Conservation (phyloP, 1,284 basidiomycete species). For the Trichosporon sp. region DNA sequence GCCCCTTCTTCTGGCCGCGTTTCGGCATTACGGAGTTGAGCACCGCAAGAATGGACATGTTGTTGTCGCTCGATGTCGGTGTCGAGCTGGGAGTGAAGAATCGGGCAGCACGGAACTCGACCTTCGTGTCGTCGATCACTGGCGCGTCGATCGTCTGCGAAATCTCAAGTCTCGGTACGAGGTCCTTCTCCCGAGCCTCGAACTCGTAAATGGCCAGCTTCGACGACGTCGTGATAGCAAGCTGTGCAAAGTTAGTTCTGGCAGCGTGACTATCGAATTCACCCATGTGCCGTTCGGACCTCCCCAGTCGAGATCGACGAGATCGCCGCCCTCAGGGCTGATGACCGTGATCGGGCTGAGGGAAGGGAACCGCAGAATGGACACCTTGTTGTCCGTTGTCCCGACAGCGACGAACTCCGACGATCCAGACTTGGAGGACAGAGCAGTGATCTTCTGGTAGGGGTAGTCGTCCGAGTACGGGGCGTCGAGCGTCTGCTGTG, state of each 20-base stretch:
- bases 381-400: conserved; percentile 52
- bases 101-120: conserved; percentile 71
- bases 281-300: conserved; percentile 39
- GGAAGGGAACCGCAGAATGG: conserved; percentile 64
- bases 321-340: conserved; percentile 31
- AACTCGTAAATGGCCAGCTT: conserved; percentile 33
- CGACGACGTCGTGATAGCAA: conserved; percentile 38
- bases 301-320: conserved; percentile 47
- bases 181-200: conserved; percentile 23
- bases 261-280: not conserved
- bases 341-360: conserved; percentile 57
- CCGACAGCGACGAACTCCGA: conserved; percentile 38
- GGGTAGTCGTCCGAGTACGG: conserved; percentile 71
- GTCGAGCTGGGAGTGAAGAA: conserved; percentile 40
- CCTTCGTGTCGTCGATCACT: conserved; percentile 35
- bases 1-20: conserved; percentile 21
- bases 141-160: conserved; percentile 39
- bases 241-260: conserved; percentile 17
- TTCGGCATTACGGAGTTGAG: conserved; percentile 59
- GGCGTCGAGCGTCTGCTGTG: conserved; percentile 61
- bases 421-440: conserved; percentile 23
- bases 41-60: conserved; percentile 52
- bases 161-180: conserved; percentile 29
- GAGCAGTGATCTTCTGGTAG: conserved; percentile 57
- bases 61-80: not conserved